Evolutionary conservation across 78 protist species (phyloP).

Genomic region (Emiliania huxleyi): DNA sequence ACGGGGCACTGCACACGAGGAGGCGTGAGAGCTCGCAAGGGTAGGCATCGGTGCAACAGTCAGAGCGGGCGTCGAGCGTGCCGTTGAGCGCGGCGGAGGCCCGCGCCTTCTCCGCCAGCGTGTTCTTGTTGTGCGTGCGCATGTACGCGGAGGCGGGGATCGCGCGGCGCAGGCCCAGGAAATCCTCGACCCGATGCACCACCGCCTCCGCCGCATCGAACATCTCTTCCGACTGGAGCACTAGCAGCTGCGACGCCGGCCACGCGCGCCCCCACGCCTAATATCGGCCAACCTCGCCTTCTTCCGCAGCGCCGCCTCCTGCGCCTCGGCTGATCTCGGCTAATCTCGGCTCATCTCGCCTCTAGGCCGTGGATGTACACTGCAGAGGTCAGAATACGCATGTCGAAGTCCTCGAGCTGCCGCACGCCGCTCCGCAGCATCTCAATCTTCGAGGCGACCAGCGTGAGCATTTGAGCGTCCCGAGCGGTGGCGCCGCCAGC

Average conservation of each 20-base stretch:
- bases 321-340: no score
- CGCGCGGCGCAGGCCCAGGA: neutral
- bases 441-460: neutral
- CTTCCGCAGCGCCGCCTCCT: no score
- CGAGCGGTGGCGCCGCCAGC: neutral
- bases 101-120: neutral
- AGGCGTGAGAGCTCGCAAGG: no score
- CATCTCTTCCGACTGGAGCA: neutral
- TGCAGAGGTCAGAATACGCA: neutral
- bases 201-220: neutral
- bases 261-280: neutral
- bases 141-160: neutral
- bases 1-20: no score
- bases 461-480: neutral
- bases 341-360: no score
- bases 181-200: neutral
- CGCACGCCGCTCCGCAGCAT: neutral
- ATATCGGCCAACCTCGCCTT: no score
- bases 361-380: neutral
- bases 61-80: neutral
- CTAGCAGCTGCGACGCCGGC: neutral
- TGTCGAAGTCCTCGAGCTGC: neutral
- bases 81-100: neutral
- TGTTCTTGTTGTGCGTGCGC: neutral
- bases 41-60: neutral